Evolutionary conservation across 805 yeast genomes (phyloP), one percentile per base, ranked within the genome.

Genomic region (Sugiyamaella qingdaonensis): DNA sequence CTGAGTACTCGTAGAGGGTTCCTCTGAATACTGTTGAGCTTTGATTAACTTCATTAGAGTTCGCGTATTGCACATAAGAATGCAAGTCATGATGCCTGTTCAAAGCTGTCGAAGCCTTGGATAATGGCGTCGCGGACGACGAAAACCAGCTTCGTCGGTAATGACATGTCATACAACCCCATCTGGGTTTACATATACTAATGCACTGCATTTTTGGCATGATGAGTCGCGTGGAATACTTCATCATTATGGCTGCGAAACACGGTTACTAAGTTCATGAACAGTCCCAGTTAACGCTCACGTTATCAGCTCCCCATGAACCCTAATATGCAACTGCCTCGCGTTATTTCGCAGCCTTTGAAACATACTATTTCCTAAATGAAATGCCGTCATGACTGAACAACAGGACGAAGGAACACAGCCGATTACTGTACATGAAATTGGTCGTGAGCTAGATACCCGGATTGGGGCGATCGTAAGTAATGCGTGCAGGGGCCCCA

Each of bases 21-120:
- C 87, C 87, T 47, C 68, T 66, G 61, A 79, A 80, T 1, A 73
- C 84, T 0, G 80, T 70, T 0, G 81, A 72, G 4, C 53, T 74
- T 14, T 80, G 75, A 37, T 72, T 69, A n/a, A 76, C 64, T 46
- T 64, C 72, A 29, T 67, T 62, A n/a, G 63, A 47, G 34, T 55
- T 60, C 10, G 71, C 67, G 43, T 74, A 67, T 2, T 61, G 55
- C 14, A 74, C 51, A 55, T 71, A 74, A 1, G 74, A 58, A 39
- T 53, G 46, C 14, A 73, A 31, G 60, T 67, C 42, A 58, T 73
- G 45, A 62, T 78, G 52, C 5, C 29, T 29, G 18, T 4, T 18
- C 13, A 31, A 24, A 4, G 5, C 5, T 69, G 73, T 13, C 1
- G 53, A n/a, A 1, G 48, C 47, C 21, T 39, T 19, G n/a, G 52